Evolutionary conservation across 495 filamentous ascomycete species (phyloP), one percentile per base, ranked within the genome.

Genomic region (Xylaria castorea): DNA sequence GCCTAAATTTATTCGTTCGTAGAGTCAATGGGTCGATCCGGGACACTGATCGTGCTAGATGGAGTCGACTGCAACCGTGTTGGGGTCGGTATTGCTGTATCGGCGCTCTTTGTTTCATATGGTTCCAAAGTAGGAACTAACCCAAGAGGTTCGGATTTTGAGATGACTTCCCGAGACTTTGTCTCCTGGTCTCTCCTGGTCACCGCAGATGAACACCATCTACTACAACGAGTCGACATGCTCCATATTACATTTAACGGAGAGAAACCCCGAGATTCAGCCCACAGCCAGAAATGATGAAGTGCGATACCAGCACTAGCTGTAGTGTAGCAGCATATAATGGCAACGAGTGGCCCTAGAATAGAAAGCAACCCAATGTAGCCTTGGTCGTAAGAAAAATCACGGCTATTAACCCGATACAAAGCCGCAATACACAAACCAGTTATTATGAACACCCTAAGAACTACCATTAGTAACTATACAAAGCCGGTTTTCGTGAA

Each of bases 341-440:
- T 65, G 11, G 62, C 40, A 18, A 65, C 18, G 4, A 65, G 62
- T 20, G 62, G 38, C 5, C 38, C 62, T 32, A 65, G 27, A 48
- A 65, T 27, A 9, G 62, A 65, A 20, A 65, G 62, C 16, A 65
- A 30, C 62, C 62, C 62, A 65, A 65, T 65, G 18, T 65, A 65
- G 20, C 62, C 62, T 44, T 38, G 62, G 32, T 65, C 40, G 27
- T 65, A 65, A 5, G 62, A 65, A n/a, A 46, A 65, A 46, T 65
- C 62, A 27, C 32, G 40, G 42, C 20, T 65, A 16, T 46, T 65
- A 20, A 65, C 62, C 14, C 62, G 62, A n/a, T 65, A 48, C 40
- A 65, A 46, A 46, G 62, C 40, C 22, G 62, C 62, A 38, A 65
- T 65, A 30, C 62, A 40, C 6, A 65, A 16, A 40, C 62, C 62